Evolutionary conservation across 306 rosid species (phyloP), one percentile per base, ranked within the genome.

Genomic region (Glycyrrhiza uralensis): DNA sequence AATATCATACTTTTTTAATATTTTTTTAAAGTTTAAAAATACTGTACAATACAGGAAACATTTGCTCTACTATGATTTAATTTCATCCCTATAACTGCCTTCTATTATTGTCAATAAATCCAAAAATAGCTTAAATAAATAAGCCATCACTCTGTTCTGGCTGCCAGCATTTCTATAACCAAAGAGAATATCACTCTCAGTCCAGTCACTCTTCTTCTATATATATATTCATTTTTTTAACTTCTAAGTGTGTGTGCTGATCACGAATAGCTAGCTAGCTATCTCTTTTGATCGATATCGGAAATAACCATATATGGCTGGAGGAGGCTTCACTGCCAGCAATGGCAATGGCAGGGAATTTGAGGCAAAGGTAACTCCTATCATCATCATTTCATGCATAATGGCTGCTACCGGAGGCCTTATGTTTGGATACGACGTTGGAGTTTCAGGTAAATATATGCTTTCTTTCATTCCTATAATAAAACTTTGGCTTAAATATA

Each of bases 341-440:
- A 35, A 5, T 1, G 68, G 72, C 62, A 28, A 23, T 6, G 28
- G 66, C 12, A 32, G 66, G 10, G 89, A 81, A 13, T 87, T 84
- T 22, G 98, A 93, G 77, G 96, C 98, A 13, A 93, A 90, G 85
- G 81, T 90, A 79, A 90, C 98, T 5, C 96, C 92, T 11, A 81
- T 89, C 35, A 93, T 93, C 71, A 69, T 93, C 17, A 81, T 91
- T 58, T 93, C 92, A n/a, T 91, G 94, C 66, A 65, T 90, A 2
- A 84, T 90, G 93, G 98, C 97, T 0, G 92, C 98, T 39, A 93
- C 96, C 19, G 98, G 93, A 8, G 98, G 98, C 9, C 98, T 90
- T 76, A 90, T 90, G 92, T 93, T 93, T 39, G 98, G 98, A 15
- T 90, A 90, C 70, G 92, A 88, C 18, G 66, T 92, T 1, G 98